Conservation (phyloP, 345 rosid species). For the Rubroshorea leprosula region DNA sequence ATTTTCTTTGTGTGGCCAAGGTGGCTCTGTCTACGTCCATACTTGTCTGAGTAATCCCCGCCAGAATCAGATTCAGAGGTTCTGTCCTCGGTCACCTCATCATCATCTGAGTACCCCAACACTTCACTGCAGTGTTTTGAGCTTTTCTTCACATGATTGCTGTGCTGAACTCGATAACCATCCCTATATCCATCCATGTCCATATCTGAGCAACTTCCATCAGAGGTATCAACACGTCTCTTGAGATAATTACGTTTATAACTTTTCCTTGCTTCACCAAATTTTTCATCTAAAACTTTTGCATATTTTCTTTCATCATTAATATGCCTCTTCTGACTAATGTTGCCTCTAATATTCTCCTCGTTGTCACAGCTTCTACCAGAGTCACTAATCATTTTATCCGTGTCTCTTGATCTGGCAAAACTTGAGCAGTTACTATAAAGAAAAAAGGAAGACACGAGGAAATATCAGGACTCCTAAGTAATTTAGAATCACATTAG, state of each 20-base stretch:
- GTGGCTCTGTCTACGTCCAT: neutral
- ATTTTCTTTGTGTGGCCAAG: slow-evolving; percentile 10
- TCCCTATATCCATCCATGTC: slow-evolving; percentile 21
- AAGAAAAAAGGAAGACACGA: neutral
- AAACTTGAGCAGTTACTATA: too few relatives aligned
- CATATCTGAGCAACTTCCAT: slow-evolving; percentile 27
- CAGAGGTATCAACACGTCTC: slow-evolving; percentile 24
- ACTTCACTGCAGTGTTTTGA: slow-evolving; percentile 20
- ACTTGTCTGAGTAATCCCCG: slow-evolving; percentile 24
- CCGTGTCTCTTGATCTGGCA: slow-evolving; percentile 42
- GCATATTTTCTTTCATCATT: slow-evolving; percentile 11
- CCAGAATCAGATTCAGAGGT: slow-evolving; percentile 22
- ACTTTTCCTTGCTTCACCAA: slow-evolving; percentile 11
- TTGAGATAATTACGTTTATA: slow-evolving; percentile 17
- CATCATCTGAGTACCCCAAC: slow-evolving; percentile 28
- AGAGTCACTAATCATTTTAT: slow-evolving; percentile 19
- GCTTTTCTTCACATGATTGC: slow-evolving; percentile 6
- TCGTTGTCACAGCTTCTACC: slow-evolving; percentile 24
- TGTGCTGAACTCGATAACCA: slow-evolving; percentile 19
- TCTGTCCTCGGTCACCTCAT: slow-evolving; percentile 14
- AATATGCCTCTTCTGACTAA: slow-evolving; percentile 8
- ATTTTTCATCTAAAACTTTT: slow-evolving; percentile 7
- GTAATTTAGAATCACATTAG: too few relatives aligned
- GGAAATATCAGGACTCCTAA: neutral
- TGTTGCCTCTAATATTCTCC: slow-evolving; percentile 18